Conservation (phyloP, 169 alveolate species). For the Amoebophrya sp. region DNA sequence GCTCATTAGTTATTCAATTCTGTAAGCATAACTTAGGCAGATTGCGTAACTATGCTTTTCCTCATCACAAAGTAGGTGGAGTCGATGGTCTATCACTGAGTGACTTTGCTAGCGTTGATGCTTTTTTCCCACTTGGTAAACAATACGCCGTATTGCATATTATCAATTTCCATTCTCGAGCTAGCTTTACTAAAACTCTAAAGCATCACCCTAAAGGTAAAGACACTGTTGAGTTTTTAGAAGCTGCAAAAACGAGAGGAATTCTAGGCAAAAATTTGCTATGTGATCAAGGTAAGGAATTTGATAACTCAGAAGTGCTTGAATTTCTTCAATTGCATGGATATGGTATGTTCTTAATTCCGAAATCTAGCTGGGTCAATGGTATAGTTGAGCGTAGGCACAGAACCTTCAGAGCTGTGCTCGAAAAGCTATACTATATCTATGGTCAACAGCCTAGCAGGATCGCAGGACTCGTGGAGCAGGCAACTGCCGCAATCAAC, state of each 20-base stretch:
- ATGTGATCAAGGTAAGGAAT: background rate
- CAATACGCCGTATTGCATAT: background rate
- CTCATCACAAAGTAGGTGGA: background rate
- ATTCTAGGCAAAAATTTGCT: background rate
- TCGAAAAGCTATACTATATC: background rate
- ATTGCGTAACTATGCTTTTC: background rate
- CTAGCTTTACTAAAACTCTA: background rate
- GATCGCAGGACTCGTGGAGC: background rate
- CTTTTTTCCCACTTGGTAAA: background rate
- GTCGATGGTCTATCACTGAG: background rate
- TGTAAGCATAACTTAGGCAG: background rate
- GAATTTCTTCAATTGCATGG: background rate
- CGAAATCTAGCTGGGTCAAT: background rate
- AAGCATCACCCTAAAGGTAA: background rate
- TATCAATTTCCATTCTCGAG: background rate
- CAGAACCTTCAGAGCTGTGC: background rate
- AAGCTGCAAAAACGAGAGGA: background rate
- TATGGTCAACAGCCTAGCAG: background rate
- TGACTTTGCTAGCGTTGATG: background rate
- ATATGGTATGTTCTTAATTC: background rate
- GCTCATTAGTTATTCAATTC: background rate
- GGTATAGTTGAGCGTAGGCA: background rate
- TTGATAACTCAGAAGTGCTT: background rate
- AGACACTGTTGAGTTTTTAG: background rate
- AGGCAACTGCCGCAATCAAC: background rate